Percentiles rank a stretch among this genome's conserved stretches.
Conservation (phyloP, 2,329 filamentous ascomycete genomes). For the Torrubiellomyces zombiae region DNA sequence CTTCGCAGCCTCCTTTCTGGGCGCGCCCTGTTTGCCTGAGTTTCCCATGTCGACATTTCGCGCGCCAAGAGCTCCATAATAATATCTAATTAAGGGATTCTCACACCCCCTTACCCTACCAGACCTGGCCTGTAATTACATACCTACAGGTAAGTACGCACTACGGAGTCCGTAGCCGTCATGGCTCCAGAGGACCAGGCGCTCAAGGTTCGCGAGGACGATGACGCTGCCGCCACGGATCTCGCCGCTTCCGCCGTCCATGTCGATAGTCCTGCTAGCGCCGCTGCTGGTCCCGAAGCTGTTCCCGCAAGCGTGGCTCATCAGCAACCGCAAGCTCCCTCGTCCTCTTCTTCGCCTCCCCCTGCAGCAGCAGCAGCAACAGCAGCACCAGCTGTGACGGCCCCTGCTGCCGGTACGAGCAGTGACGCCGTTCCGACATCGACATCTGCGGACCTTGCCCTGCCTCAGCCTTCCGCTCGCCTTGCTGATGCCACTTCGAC, state of each 20-base stretch:
- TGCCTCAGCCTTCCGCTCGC: conserved; percentile 1
- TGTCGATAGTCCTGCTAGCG: conserved; percentile 7
- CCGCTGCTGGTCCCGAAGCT: conserved; percentile 6
- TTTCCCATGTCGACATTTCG: conserved; percentile 12
- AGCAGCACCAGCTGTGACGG: conserved; percentile 1
- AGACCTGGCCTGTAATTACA: too few relatives aligned
- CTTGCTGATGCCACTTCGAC: conserved; percentile 2
- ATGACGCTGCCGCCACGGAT: conserved; percentile 11
- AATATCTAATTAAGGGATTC: conserved; percentile 17
- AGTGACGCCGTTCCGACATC: conserved; percentile 1
- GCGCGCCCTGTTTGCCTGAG: too few relatives aligned
- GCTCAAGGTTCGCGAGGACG: conserved; percentile 13
- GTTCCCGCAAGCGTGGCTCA: conserved; percentile 1
- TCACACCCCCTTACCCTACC: conserved; percentile 1
- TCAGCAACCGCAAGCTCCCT: conserved; percentile 1
- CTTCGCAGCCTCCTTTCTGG: too few relatives aligned
- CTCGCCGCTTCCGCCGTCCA: conserved; percentile 8
- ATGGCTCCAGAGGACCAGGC: conserved; percentile 13
- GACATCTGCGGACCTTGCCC: not conserved
- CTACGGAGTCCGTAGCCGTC: conserved; percentile 2
- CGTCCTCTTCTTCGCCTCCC: conserved; percentile 3
- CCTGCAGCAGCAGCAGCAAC: conserved; percentile 2
- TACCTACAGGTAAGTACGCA: not conserved
- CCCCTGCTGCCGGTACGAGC: not conserved
- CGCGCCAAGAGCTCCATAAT: conserved; percentile 20